These are phyloP conservation scores for Nakazawaea siamensis DNA, from an alignment of 805 yeast genomes.

Conservation along the genomic window DNA sequence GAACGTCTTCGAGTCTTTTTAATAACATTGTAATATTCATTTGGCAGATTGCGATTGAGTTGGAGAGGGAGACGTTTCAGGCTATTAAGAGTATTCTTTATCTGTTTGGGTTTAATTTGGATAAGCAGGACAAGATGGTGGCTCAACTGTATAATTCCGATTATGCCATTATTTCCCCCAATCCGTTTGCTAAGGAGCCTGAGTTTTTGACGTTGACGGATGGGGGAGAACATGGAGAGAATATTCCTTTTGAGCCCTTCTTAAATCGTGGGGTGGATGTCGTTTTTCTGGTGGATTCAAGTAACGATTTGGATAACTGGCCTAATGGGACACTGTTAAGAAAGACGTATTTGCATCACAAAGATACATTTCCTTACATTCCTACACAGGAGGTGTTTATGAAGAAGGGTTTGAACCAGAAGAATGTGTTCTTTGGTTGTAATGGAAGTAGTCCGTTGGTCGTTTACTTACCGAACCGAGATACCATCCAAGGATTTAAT, in stretches of 20 bases:
- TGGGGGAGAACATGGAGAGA: conserved; percentile 44
- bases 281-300: conserved; percentile 32
- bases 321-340: conserved; percentile 52
- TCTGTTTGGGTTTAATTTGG: conserved; percentile 34
- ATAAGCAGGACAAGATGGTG: conserved; percentile 14
- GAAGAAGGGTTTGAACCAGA: conserved; percentile 14
- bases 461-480: conserved; percentile 45
- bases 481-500: conserved; percentile 26
- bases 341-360: conserved; percentile 21
- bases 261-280: conserved; percentile 31
- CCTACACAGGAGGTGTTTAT: conserved; percentile 23
- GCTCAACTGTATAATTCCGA: conserved; percentile 33
- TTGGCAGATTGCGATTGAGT: conserved; percentile 27
- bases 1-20: conserved; percentile 57
- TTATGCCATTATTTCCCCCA: conserved; percentile 53
- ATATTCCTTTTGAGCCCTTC: conserved; percentile 38
- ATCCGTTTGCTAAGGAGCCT: conserved; percentile 35
- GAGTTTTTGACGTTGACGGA: conserved; percentile 19
- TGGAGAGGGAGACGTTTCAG: conserved; percentile 21
- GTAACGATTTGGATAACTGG: conserved; percentile 44
- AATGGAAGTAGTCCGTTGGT: conserved; percentile 22
- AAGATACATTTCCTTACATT: conserved; percentile 25
- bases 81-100: conserved; percentile 28
- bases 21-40: conserved; percentile 43
- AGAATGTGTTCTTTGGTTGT: conserved; percentile 36